Percentiles rank a stretch among this genome's conserved stretches.
Evolutionary conservation across 805 yeast genomes (phyloP).

Genomic region (Tetrapisispora taiwanensis): DNA sequence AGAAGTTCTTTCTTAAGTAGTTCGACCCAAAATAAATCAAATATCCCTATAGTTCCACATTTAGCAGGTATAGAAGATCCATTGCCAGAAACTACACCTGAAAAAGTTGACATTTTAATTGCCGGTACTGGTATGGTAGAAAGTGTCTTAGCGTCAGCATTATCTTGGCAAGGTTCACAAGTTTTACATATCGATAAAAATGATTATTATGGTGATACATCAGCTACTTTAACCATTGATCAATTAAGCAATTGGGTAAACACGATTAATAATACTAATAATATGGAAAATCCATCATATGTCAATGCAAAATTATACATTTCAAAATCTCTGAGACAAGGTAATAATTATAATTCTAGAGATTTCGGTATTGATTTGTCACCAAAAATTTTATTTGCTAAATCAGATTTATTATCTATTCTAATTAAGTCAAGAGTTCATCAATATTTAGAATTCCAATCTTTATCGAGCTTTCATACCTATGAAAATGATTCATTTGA

Average conservation of each 20-base stretch:
- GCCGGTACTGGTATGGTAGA: slow-evolving; percentile 90
- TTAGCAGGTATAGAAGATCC: slow-evolving; percentile 75
- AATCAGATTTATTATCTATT: slow-evolving; percentile 73
- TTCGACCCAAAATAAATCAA: slow-evolving; percentile 8
- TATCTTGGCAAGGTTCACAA: slow-evolving; percentile 97
- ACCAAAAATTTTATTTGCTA: slow-evolving; percentile 82
- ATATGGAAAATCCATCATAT: slow-evolving; percentile 34
- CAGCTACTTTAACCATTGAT: slow-evolving; percentile 78
- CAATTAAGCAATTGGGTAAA: slow-evolving; percentile 78
- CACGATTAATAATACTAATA: slow-evolving; percentile 42
- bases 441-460: slow-evolving; percentile 85
- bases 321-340: slow-evolving; percentile 43
- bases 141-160: slow-evolving; percentile 81
- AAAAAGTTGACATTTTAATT: slow-evolving; percentile 76
- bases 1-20: slow-evolving; percentile 40
- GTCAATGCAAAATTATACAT: slow-evolving; percentile 72
- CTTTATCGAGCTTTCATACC: slow-evolving; percentile 83
- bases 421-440: slow-evolving; percentile 79
- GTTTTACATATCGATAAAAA: slow-evolving; percentile 85
- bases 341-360: slow-evolving; percentile 39
- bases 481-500: slow-evolving; percentile 86
- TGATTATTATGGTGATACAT: slow-evolving; percentile 78
- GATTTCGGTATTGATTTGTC: slow-evolving; percentile 82
- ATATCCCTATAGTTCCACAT: slow-evolving; percentile 44
- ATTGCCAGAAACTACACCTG: slow-evolving; percentile 47